phyloP scores from a whole-genome alignment of 805 yeast species.

The Teunomyces stri region DNA sequence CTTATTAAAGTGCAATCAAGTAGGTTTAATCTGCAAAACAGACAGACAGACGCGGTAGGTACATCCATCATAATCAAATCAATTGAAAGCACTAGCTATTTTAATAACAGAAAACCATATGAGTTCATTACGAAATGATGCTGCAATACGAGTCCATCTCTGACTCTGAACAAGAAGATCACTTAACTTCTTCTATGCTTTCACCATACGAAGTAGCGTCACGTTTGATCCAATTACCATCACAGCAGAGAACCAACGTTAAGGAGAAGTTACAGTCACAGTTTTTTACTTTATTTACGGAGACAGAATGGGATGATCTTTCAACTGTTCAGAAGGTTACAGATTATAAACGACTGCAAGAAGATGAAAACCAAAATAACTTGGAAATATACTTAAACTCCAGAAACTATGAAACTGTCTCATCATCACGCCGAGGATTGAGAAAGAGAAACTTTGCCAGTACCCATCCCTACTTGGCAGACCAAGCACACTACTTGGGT shows the following conservation, averaged over 20 bases:
- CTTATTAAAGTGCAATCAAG: neutral
- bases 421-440: constrained; percentile 25
- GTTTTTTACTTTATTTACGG: constrained; percentile 3
- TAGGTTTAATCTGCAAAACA: neutral
- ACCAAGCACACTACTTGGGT: constrained; percentile 44
- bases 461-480: constrained; percentile 44
- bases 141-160: constrained; percentile 18
- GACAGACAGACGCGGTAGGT: neutral
- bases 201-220: constrained; percentile 6
- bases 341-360: neutral
- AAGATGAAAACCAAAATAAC: constrained; percentile 12
- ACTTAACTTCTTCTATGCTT: constrained; percentile 11
- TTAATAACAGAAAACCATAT: neutral
- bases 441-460: constrained; percentile 43
- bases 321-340: neutral
- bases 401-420: constrained; percentile 9
- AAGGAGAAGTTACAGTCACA: neutral
- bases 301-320: constrained; percentile 8
- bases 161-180: constrained; percentile 29
- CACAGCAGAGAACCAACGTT: neutral
- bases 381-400: constrained; percentile 13
- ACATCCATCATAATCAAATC: neutral
- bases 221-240: neutral
- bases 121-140: neutral
- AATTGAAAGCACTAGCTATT: neutral